These are phyloP conservation scores for Metarhizium sp. DNA, from an alignment of 2,329 filamentous ascomycete species.

Conservation along the genomic window DNA sequence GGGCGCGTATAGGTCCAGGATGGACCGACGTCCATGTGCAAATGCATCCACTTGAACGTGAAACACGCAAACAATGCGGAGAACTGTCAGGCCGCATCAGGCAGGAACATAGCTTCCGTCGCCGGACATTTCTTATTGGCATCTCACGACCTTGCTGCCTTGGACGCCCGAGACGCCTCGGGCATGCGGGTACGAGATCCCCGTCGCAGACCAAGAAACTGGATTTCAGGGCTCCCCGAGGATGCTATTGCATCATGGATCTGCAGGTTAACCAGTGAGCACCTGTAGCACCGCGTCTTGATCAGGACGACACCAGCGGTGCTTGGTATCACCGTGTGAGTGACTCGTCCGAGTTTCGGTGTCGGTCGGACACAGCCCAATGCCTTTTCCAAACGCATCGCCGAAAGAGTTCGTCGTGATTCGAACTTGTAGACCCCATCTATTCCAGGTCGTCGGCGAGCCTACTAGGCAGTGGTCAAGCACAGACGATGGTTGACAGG, in stretches of 20 bases:
- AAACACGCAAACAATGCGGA: not conserved
- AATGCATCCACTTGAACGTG: not conserved
- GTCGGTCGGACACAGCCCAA: not conserved
- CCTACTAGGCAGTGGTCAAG: not conserved
- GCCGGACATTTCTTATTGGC: not conserved
- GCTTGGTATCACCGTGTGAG: not conserved
- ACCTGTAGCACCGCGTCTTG: not conserved
- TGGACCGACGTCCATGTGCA: too few relatives aligned
- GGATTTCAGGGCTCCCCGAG: not conserved
- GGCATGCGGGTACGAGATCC: not conserved
- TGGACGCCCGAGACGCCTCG: not conserved
- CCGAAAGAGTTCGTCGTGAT: not conserved
- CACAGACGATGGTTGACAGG: not conserved
- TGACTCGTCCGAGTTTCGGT: not conserved
- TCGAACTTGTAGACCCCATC: not conserved
- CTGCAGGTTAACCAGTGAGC: not conserved
- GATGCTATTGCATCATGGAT: not conserved
- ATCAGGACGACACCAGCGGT: not conserved
- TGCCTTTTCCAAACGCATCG: not conserved
- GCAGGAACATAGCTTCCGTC: not conserved
- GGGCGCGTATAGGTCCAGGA: not conserved
- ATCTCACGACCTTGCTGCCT: not conserved
- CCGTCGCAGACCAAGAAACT: not conserved
- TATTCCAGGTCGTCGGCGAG: not conserved
- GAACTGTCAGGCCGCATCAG: not conserved